Conservation (phyloP, 192 early-diverging fungal species). For the Lunasporangiospora selenospora region DNA sequence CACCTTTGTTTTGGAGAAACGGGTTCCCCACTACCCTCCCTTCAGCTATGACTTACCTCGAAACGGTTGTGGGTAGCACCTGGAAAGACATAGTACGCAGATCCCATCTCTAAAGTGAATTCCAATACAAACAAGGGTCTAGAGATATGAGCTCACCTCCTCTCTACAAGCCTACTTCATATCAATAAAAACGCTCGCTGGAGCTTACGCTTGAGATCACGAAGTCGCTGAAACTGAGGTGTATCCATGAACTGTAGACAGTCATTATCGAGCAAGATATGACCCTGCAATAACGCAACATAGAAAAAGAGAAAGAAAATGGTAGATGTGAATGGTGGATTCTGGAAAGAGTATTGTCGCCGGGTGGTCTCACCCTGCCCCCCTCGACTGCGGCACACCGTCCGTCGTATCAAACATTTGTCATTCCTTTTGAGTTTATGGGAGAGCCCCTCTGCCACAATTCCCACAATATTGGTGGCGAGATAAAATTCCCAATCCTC, state of each 20-base stretch:
- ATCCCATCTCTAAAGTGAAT: slow-evolving; percentile 59
- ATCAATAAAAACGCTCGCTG: not conserved
- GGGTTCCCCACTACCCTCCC: too few species aligned
- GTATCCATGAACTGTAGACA: slow-evolving; percentile 86
- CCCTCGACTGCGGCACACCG: too few species aligned
- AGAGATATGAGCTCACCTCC: too few species aligned
- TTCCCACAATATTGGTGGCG: too few species aligned
- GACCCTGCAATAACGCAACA: slow-evolving; percentile 54
- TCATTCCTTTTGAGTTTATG: too few species aligned
- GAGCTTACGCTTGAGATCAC: slow-evolving; percentile 81
- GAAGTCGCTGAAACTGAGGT: slow-evolving; percentile 93
- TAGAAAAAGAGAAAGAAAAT: not conserved
- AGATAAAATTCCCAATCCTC: too few species aligned
- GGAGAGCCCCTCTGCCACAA: too few species aligned
- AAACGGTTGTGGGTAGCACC: slow-evolving; percentile 97
- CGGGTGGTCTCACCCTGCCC: not conserved
- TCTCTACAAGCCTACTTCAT: too few species aligned
- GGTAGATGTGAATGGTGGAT: slow-evolving; percentile 1
- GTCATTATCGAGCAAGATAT: slow-evolving; percentile 75
- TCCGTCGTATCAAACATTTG: too few species aligned
- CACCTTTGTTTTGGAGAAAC: too few species aligned
- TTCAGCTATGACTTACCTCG: too few species aligned
- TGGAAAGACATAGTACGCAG: slow-evolving; percentile 90
- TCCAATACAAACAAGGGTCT: too few species aligned
- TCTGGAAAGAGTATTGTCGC: not conserved